phyloP scores from a whole-genome alignment of 176 grass and related monocot genomes.

The Tillandsia leiboldiana region DNA sequence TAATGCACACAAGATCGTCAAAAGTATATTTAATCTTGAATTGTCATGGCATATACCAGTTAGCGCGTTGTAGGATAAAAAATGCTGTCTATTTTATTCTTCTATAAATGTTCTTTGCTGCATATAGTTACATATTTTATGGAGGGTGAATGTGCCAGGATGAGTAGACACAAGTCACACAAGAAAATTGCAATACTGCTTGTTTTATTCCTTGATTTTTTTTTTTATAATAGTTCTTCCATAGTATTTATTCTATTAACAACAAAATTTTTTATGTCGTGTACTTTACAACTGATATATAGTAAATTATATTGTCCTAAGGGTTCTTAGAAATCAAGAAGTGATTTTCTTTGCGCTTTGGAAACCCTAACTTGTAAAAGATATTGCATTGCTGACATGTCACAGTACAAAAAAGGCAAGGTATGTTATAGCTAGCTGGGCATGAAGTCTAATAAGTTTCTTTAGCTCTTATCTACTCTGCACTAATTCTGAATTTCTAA shows the following conservation, averaged over 20 bases:
- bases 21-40: too few species aligned
- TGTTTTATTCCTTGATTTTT: not conserved
- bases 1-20: too few species aligned
- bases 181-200: not conserved
- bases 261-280: not conserved
- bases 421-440: constrained; percentile 20
- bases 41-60: not conserved
- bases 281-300: not conserved
- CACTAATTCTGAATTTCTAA: not conserved
- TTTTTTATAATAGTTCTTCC: not conserved
- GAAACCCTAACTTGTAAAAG: constrained; percentile 50
- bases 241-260: not conserved
- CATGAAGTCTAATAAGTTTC: not conserved
- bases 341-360: not conserved
- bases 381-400: constrained; percentile 97
- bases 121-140: not conserved
- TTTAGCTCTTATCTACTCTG: not conserved
- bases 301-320: not conserved
- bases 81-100: not conserved
- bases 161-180: not conserved
- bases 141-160: not conserved
- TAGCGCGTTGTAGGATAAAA: not conserved
- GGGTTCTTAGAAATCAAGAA: not conserved
- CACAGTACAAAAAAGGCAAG: constrained; percentile 75
- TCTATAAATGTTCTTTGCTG: not conserved